Evolutionary conservation across 1,139 yeast species (phyloP), one percentile per base, ranked within the genome.

Genomic region (Geotrichum cucujoidarum): DNA sequence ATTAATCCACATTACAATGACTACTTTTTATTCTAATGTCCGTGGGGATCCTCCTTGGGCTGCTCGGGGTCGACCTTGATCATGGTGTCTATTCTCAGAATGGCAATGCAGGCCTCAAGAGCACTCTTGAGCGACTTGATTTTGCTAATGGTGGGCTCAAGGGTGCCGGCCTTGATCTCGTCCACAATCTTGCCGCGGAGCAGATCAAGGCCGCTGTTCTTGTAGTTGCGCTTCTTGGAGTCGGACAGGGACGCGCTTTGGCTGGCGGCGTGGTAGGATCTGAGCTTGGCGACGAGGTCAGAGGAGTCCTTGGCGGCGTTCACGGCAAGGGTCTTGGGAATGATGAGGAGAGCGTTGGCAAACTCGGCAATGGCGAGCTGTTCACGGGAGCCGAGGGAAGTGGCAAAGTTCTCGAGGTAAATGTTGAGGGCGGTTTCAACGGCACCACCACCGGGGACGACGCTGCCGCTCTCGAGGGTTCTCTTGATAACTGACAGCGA

Each of bases 381-480:
- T 69, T 94, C 99, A 64, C 99, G 81, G 20, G 97, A 88, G 2
- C 97, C 97, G 51, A 90, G 92, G 1, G 97, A 89, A 8, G 98
- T 92, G 40, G 98, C 98, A 68, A 94, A 92, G 67, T 88, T 92
- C 69, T 94, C 98, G 65, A 94, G 76, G 67, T 88, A 94, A 51
- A 94, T 89, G 71, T 89, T 90, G 60, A 94, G 77, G 10, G 98
- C 97, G 41, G 96, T 77, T 71, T 94, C 99, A 42, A 92, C 98
- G 20, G 97, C 96, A 55, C 99, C 99, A 55, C 98, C 99, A 51
- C 99, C 99, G 41, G 98, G 97, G 8, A 94, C 98, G 50, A 94
- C 94, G 57, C 78, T 71, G 14, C 97, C 97, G 62, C 94, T 81
- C 70, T 94, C 99, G 58, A 94, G 77, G 16, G 98, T 89, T 66